Conservation (phyloP, 768 basidiomycete species). For the Cystofilobasidium bisporidii region DNA sequence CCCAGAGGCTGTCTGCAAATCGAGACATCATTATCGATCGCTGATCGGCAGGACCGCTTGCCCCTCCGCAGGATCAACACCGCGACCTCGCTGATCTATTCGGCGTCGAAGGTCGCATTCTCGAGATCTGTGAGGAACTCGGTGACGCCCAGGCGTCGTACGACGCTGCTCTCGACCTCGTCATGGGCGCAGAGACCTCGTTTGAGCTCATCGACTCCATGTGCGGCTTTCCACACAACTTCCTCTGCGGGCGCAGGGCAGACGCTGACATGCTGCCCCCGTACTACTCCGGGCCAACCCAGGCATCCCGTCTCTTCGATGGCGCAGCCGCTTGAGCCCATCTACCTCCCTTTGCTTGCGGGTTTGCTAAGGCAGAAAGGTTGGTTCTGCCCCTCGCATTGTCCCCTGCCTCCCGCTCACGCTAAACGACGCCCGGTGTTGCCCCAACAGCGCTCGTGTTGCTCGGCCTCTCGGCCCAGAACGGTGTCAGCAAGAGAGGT, state of each 20-base stretch:
- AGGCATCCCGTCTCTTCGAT: not conserved
- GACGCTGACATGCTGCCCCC: not conserved
- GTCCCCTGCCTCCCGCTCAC: not conserved
- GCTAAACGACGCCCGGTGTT: not conserved
- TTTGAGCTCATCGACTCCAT: not conserved
- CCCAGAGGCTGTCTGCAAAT: no score
- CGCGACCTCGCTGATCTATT: not conserved
- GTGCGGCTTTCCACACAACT: not conserved
- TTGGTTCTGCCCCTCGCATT: conserved; percentile 6
- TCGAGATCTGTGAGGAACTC: not conserved
- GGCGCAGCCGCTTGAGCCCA: conserved; percentile 25
- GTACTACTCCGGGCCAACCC: not conserved
- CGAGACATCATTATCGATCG: no score
- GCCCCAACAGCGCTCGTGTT: conserved; percentile 28
- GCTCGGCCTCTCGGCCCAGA: conserved; percentile 29
- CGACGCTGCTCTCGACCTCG: not conserved
- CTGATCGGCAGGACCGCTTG: no score
- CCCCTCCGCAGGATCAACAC: not conserved
- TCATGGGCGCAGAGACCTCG: not conserved
- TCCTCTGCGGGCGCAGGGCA: no score
- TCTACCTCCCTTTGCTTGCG: conserved; percentile 31
- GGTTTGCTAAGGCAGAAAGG: conserved; percentile 36
- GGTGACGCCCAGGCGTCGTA: not conserved
- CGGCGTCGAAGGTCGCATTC: not conserved
- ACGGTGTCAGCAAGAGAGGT: conserved; percentile 44